A percentile compares a stretch with the other conserved stretches of the same genome.
Evolutionary conservation across 345 rosid genomes (phyloP).

Genomic region (Xanthoceras sorbifolium): DNA sequence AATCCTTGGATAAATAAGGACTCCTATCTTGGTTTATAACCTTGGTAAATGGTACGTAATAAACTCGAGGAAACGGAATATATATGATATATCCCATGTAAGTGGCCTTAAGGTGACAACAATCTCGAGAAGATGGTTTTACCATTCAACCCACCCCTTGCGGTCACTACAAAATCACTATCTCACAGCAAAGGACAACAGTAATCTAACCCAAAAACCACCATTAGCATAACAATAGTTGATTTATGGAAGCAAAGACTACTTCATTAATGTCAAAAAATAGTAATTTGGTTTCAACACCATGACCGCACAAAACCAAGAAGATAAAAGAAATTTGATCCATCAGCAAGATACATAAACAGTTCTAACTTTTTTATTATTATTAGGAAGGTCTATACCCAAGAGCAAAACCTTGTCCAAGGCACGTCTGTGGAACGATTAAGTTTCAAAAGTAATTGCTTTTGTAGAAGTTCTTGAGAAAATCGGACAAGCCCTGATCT

Average conservation of each 20-base stretch:
- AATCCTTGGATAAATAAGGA: too few species aligned
- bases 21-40: too few species aligned
- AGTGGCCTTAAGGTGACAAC: too few species aligned
- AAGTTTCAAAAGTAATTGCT: conserved; percentile 74
- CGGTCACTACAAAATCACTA: too few species aligned
- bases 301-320: conserved; percentile 2
- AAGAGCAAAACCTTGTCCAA: not conserved
- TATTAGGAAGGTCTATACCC: conserved; percentile 27
- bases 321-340: conserved; percentile 5
- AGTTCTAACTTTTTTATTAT: conserved; percentile 25
- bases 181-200: not conserved
- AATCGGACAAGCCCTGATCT: conserved; percentile 71
- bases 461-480: conserved; percentile 84
- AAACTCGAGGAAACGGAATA: too few species aligned
- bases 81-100: too few species aligned
- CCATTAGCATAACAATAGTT: not conserved
- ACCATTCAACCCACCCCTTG: too few species aligned
- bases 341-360: conserved; percentile 9
- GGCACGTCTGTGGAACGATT: not conserved
- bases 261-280: not conserved
- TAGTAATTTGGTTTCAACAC: conserved; percentile 9
- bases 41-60: too few species aligned
- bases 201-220: not conserved
- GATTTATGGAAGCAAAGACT: conserved; percentile 8
- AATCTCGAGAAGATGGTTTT: too few species aligned